phyloP scores from a whole-genome alignment of 176 grass and related monocot genomes.

The Paspalum notatum region DNA sequence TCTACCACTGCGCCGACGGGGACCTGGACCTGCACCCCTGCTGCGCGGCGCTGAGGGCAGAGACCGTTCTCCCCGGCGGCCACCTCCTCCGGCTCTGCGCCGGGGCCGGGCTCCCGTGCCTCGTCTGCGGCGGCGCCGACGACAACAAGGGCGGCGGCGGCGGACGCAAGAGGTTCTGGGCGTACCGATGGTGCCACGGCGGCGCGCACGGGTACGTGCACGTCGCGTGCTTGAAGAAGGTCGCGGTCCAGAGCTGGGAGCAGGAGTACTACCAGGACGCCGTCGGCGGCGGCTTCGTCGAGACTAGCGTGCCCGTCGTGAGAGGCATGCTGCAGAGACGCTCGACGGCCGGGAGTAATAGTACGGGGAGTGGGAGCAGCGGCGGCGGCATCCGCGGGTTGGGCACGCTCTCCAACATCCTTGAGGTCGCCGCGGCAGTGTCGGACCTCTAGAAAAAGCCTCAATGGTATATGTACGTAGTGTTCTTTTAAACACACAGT shows the following conservation, averaged over 20 bases:
- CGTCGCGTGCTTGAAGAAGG: constrained; percentile 23
- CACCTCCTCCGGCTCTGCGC: not conserved
- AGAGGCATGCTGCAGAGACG: not conserved
- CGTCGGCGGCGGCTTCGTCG: not conserved
- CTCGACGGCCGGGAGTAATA: not conserved
- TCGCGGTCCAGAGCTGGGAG: constrained; percentile 3
- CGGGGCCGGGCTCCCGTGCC: not conserved
- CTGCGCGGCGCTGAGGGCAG: not conserved
- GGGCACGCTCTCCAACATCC: too few species aligned
- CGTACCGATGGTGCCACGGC: not conserved
- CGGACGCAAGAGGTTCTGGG: not conserved
- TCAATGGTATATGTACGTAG: too few species aligned
- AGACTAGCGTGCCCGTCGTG: constrained; percentile 12
- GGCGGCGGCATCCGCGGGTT: too few species aligned
- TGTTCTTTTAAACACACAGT: too few species aligned
- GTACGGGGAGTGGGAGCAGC: too few species aligned
- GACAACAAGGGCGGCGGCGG: not conserved
- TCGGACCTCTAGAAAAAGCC: too few species aligned
- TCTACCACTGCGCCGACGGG: not conserved
- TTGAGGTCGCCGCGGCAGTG: too few species aligned
- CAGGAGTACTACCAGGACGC: not conserved
- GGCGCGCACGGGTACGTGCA: not conserved
- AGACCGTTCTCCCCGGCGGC: not conserved
- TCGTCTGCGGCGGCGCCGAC: not conserved
- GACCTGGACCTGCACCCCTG: constrained; percentile 24